Percentiles rank a stretch among this genome's conserved stretches.
phyloP scores from a whole-genome alignment of 2,329 filamentous ascomycete genomes.

The Metarhizium robertsii region DNA sequence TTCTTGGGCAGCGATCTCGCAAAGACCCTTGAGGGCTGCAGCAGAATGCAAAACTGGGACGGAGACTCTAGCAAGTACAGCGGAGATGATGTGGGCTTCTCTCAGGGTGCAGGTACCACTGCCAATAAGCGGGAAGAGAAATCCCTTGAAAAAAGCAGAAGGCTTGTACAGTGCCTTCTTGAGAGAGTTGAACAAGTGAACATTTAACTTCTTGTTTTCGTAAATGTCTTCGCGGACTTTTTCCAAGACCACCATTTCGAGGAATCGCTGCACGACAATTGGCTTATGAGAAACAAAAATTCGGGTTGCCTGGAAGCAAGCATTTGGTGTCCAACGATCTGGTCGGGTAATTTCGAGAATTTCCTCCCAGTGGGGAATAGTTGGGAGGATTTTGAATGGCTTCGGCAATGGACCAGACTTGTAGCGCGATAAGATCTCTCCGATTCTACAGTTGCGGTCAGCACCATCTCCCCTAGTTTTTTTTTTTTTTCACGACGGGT shows the following conservation, averaged over 20 bases:
- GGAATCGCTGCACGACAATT: constrained; percentile 69
- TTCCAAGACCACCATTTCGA: constrained; percentile 79
- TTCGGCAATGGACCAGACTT: constrained; percentile 96
- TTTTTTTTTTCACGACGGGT: neutral
- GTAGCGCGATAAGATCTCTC: constrained; percentile 81
- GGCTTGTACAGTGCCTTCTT: constrained; percentile 94
- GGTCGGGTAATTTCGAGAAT: constrained; percentile 79
- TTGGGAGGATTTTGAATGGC: constrained; percentile 93
- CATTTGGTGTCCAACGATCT: constrained; percentile 62
- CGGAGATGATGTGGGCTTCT: constrained; percentile 86
- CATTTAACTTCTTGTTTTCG: constrained; percentile 89
- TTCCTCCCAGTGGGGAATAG: constrained; percentile 82
- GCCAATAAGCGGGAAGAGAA: constrained; percentile 81
- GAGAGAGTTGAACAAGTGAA: constrained; percentile 85
- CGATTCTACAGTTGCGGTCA: constrained; percentile 47
- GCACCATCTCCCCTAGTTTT: neutral
- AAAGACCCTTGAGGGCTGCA: constrained; percentile 81
- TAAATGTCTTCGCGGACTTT: constrained; percentile 89
- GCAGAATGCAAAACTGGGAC: constrained; percentile 89
- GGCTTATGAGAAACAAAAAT: constrained; percentile 87
- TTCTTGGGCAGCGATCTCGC: constrained; percentile 89
- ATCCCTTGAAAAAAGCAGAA: constrained; percentile 91
- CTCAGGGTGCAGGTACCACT: constrained; percentile 83
- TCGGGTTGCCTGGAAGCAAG: constrained; percentile 79
- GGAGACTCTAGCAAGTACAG: constrained; percentile 73